Evolutionary conservation across 1,284 basidiomycete genomes (phyloP).

Genomic region (Rhodotorula glutinis): DNA sequence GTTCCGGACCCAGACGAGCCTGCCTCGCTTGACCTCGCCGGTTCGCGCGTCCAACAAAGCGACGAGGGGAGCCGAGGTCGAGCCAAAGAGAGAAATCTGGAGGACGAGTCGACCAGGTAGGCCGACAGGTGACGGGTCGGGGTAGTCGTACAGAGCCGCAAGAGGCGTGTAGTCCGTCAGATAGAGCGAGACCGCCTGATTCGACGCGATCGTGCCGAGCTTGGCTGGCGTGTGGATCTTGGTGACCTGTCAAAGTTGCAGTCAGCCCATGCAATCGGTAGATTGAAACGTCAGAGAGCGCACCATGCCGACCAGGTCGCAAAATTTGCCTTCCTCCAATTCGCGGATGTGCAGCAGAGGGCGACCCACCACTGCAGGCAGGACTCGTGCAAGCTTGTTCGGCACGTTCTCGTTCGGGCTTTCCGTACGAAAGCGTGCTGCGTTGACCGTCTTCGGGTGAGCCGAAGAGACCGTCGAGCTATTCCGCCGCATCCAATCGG

Average conservation of each 20-base stretch:
- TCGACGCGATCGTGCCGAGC: not conserved
- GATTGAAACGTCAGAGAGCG: not conserved
- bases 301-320: conserved; percentile 18
- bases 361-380: not conserved
- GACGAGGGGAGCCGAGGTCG: conserved; percentile 3
- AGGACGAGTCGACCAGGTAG: conserved; percentile 7
- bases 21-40: conserved; percentile 5
- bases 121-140: not conserved
- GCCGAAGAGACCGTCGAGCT: no score
- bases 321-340: conserved; percentile 7
- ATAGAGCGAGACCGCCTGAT: conserved; percentile 7
- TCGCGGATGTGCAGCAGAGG: conserved; percentile 3
- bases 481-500: no score
- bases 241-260: not conserved
- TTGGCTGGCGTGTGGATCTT: not conserved
- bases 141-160: conserved; percentile 1
- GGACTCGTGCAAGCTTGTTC: not conserved
- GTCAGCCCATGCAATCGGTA: not conserved
- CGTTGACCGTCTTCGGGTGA: no score
- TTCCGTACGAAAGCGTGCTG: no score
- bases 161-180: conserved; percentile 27
- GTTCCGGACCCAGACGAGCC: conserved; percentile 13
- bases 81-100: conserved; percentile 22
- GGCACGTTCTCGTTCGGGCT: not conserved
- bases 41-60: not conserved